Percentiles rank a stretch among this genome's conserved stretches.
Evolutionary conservation across 1,284 basidiomycete genomes (phyloP).

Genomic region (Cryptococcus wingfieldii): DNA sequence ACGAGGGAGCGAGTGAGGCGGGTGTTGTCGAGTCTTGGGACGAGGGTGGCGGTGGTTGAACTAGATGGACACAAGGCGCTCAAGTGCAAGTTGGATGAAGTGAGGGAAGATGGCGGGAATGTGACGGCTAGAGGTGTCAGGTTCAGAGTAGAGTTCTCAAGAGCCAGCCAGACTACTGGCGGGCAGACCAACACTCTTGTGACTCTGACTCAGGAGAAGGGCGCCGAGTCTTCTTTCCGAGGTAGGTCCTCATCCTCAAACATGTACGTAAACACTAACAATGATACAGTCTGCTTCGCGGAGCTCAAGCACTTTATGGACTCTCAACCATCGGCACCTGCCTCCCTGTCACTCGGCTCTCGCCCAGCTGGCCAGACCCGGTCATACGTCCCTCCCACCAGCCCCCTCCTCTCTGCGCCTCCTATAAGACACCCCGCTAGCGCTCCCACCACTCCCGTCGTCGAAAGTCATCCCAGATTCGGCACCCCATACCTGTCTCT

Average conservation of each 20-base stretch:
- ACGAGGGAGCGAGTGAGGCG: conserved; percentile 34
- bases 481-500: conserved; percentile 1
- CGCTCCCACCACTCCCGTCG: conserved; percentile 29
- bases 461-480: conserved; percentile 24
- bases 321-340: conserved; percentile 6
- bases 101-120: conserved; percentile 5
- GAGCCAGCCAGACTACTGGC: conserved; percentile 27
- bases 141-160: conserved; percentile 45
- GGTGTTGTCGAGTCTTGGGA: conserved; percentile 29
- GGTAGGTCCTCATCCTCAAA: conserved; percentile 17
- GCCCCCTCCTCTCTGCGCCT: conserved; percentile 21
- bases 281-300: conserved; percentile 17
- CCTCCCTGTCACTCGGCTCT: not conserved
- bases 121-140: conserved; percentile 34
- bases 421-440: conserved; percentile 19
- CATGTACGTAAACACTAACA: not conserved
- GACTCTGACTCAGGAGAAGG: conserved; percentile 45
- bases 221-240: conserved; percentile 46
- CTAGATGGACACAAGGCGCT: conserved; percentile 40
- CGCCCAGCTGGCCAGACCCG: not conserved
- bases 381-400: conserved; percentile 4
- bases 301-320: conserved; percentile 24
- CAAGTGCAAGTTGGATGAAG: conserved; percentile 40
- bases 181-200: conserved; percentile 40
- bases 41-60: conserved; percentile 35